Evolutionary conservation across 2,329 filamentous ascomycete genomes (phyloP).

Genomic region (Bipolaris bicolor): DNA sequence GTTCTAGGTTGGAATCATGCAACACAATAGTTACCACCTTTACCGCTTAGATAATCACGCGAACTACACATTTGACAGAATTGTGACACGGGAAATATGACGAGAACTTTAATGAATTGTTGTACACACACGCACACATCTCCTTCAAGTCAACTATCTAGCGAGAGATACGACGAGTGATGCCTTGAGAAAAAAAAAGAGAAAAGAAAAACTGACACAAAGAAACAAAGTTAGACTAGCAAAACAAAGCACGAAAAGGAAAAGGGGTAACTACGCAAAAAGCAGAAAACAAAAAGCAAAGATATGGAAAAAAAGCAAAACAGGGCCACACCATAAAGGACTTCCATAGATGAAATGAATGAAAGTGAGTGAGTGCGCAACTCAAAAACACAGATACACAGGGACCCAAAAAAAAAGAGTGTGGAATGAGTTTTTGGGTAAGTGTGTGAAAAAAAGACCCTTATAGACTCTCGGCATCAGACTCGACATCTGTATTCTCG

Average conservation of each 20-base stretch:
- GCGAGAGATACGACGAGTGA: neutral
- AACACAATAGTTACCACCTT: neutral
- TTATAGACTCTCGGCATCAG: constrained; percentile 13
- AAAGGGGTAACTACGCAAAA: neutral
- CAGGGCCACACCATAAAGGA: too few species aligned
- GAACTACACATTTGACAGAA: neutral
- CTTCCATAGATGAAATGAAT: neutral
- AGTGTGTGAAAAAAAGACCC: neutral
- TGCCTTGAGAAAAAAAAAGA: neutral
- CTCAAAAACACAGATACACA: neutral
- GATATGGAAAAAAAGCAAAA: too few species aligned
- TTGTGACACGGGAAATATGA: too few species aligned
- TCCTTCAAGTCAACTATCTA: neutral
- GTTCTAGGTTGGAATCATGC: neutral
- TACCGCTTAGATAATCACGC: neutral
- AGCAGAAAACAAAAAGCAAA: too few species aligned
- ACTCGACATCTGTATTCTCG: constrained; percentile 11
- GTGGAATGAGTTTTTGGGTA: neutral
- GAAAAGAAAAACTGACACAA: neutral
- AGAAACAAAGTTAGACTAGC: neutral
- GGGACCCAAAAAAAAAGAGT: neutral
- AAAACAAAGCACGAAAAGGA: neutral
- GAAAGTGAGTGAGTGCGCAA: neutral
- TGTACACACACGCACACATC: neutral
- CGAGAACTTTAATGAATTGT: too few species aligned